Evolutionary conservation across 176 grass and related monocot genomes (phyloP), one percentile per base, ranked within the genome.

Genomic region (Cenchrus americanus): DNA sequence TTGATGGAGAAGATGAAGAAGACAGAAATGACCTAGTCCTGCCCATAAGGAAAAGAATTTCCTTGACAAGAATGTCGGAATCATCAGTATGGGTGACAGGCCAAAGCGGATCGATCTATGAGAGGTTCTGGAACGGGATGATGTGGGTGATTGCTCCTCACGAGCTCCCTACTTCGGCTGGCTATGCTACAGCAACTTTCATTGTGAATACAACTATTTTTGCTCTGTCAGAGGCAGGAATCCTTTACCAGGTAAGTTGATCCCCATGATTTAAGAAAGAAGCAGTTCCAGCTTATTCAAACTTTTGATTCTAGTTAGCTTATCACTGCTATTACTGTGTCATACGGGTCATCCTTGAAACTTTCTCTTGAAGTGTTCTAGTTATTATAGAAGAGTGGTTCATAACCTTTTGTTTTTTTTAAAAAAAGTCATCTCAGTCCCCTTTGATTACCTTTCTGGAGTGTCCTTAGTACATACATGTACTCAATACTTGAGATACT

Each of bases 111-210:
- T 92, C 89, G 1, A 98, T 98, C 73, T 98, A 88, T 14, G 96
- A 98, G 91, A 90, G 96, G 74, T 98, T 95, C 71, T 98, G 96
- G 96, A 98, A 98, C 47, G 93, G 96, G 11, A 79, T 98, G 74
- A 84, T 87, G 80, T 98, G 96, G 96, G 87, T 98, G 66, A 92
- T 94, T 87, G 96, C 96, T 78, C 96, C 96, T 43, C 96, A 98
- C 85, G 93, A 98, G 52, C 83, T 98, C 42, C 96, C 91, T 49
- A 83, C 67, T 72, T 73, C 90, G 37, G 83, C 87, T 79, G 93
- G 92, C 50, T 81, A 80, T 69, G 93, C 96, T 6, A 76, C 69
- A 26, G 89, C 91, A 66, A 95, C 91, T 91, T 95, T 89, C 73
- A 89, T 94, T 27, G 83, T 98, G 65, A 98, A 98, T 90, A 92